Conservation (phyloP, 2,329 filamentous ascomycete genomes). For the Emergomyces orientalis region DNA sequence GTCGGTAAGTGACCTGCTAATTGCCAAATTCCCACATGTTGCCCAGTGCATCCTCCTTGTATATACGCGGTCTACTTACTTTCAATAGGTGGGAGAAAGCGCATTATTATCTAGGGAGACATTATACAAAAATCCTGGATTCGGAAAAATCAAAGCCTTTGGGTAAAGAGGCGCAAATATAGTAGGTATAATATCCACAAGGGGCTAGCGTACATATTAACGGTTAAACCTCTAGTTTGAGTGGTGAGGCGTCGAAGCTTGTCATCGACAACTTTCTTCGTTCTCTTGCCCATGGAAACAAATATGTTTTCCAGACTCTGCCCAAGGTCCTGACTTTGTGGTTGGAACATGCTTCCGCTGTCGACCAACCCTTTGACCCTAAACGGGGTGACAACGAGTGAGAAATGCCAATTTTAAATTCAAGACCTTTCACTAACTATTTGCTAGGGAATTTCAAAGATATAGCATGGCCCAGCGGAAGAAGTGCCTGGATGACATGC, state of each 20-base stretch:
- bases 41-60: not conserved
- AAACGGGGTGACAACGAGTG: slow-evolving; percentile 41
- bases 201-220: not conserved
- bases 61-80: slow-evolving; percentile 10
- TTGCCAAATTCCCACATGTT: not conserved
- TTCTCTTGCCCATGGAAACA: slow-evolving; percentile 78
- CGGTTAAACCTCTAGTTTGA: slow-evolving; percentile 41
- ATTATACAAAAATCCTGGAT: slow-evolving; percentile 94
- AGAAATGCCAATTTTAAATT: slow-evolving; percentile 12
- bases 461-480: slow-evolving; percentile 45
- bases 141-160: slow-evolving; percentile 70
- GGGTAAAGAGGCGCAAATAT: slow-evolving; percentile 67
- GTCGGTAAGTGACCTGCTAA: slow-evolving; percentile 19
- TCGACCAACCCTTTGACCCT: slow-evolving; percentile 51
- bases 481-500: slow-evolving; percentile 58
- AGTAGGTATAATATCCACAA: slow-evolving; percentile 29
- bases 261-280: slow-evolving; percentile 91
- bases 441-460: slow-evolving; percentile 36
- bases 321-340: slow-evolving; percentile 88
- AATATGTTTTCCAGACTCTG: slow-evolving; percentile 91
- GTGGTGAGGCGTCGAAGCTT: slow-evolving; percentile 74
- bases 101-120: slow-evolving; percentile 90
- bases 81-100: slow-evolving; percentile 78
- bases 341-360: slow-evolving; percentile 76
- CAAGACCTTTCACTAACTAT: slow-evolving; percentile 12